Conservation (phyloP, 352 stramenopile species). For the Albugo laibachii region DNA sequence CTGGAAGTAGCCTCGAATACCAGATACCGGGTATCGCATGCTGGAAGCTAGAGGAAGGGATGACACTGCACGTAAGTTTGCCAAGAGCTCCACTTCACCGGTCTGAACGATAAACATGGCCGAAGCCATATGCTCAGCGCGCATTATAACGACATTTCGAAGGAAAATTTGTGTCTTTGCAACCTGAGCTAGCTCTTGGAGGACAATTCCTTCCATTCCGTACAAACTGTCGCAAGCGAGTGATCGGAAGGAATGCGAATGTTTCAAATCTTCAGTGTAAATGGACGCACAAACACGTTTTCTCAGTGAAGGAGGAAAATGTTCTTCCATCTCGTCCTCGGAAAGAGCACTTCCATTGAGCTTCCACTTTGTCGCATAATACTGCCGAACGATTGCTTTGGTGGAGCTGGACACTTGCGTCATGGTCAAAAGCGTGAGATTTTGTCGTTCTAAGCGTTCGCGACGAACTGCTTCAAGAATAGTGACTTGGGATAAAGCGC, state of each 20-base stretch:
- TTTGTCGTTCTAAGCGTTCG: slow-evolving; percentile 39
- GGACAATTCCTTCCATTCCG: background rate
- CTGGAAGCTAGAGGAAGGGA: background rate
- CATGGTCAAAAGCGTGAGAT: slow-evolving; percentile 27
- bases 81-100: slow-evolving; percentile 27
- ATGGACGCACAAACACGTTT: too few relatives aligned
- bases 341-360: slow-evolving; percentile 34
- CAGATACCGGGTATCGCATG: background rate
- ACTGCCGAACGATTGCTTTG: slow-evolving; percentile 29
- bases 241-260: background rate
- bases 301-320: slow-evolving; percentile 13
- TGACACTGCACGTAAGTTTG: slow-evolving; percentile 6
- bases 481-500: slow-evolving; percentile 26
- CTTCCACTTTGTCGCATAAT: slow-evolving; percentile 57
- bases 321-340: slow-evolving; percentile 22
- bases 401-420: slow-evolving; percentile 19
- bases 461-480: slow-evolving; percentile 21
- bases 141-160: slow-evolving; percentile 26
- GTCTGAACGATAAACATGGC: slow-evolving; percentile 47
- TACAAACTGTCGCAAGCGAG: background rate
- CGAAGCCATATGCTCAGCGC: slow-evolving; percentile 23
- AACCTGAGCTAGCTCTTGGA: slow-evolving; percentile 8
- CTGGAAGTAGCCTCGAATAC: background rate
- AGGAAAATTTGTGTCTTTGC: slow-evolving; percentile 37
- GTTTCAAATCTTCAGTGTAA: too few relatives aligned